A percentile compares a stretch with the other conserved stretches of the same genome.
Evolutionary conservation across 805 yeast genomes (phyloP).

Genomic region (Kuraishia piskuri): DNA sequence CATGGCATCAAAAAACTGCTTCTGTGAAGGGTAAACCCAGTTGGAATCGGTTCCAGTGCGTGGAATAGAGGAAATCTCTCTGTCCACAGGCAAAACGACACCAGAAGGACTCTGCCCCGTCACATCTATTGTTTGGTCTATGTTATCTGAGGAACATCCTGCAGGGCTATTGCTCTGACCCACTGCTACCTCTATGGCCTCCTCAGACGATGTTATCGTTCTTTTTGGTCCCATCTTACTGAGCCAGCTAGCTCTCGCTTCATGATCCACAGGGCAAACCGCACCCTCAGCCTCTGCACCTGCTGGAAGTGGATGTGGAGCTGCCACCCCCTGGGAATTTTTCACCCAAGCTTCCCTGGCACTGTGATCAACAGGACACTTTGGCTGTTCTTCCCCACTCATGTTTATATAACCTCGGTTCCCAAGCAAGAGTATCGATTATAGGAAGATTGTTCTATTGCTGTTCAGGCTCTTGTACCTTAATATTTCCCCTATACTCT

Average conservation of each 20-base stretch:
- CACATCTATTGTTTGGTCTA: constrained; percentile 24
- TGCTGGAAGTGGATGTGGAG: constrained; percentile 6
- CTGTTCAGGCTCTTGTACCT: no score
- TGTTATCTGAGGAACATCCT: constrained; percentile 35
- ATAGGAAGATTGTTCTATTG: no score
- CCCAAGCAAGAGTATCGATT: no score
- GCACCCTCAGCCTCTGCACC: constrained; percentile 15
- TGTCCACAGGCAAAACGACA: constrained; percentile 51
- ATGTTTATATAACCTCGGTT: no score
- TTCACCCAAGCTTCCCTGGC: constrained; percentile 53
- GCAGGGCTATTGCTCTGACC: constrained; percentile 8
- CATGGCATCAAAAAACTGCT: constrained; percentile 94
- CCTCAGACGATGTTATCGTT: constrained; percentile 23
- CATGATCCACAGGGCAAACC: constrained; percentile 30
- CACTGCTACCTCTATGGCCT: constrained; percentile 29
- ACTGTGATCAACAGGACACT: constrained; percentile 66
- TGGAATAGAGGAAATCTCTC: constrained; percentile 79
- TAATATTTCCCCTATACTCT: no score
- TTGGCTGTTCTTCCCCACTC: constrained; percentile 12
- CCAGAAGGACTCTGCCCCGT: constrained; percentile 16
- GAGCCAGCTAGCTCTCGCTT: constrained; percentile 29
- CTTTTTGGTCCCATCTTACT: constrained; percentile 4
- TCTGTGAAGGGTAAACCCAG: constrained; percentile 95
- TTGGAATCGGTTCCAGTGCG: constrained; percentile 57
- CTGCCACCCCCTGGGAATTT: constrained; percentile 8